phyloP scores from a whole-genome alignment of 1,139 yeast genomes.

The Sugiyamaella pinicola region DNA sequence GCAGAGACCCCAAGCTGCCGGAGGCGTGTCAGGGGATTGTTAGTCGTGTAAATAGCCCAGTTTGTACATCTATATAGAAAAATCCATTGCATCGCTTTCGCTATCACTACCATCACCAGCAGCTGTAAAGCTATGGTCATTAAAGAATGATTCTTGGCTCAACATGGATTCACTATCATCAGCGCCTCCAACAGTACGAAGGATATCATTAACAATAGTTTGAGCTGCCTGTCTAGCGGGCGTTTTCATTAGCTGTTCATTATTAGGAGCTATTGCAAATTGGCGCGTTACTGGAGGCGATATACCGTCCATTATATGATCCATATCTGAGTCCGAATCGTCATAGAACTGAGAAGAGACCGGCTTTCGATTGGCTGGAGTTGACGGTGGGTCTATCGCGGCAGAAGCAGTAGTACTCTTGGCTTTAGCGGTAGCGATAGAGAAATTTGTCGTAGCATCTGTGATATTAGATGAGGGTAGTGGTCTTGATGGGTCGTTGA shows the following conservation, averaged over 20 bases:
- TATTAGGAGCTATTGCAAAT: conserved; percentile 27
- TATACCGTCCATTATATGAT: conserved; percentile 34
- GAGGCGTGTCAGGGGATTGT: no score
- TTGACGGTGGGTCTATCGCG: conserved; percentile 10
- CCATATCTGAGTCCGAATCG: conserved; percentile 31
- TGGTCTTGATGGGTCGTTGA: background rate
- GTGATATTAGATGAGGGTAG: background rate
- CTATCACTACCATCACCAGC: conserved; percentile 12
- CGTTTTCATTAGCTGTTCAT: conserved; percentile 29
- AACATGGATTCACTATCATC: conserved; percentile 26
- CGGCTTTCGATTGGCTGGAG: conserved; percentile 15
- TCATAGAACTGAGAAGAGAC: conserved; percentile 25
- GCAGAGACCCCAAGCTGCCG: background rate
- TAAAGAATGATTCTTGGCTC: conserved; percentile 21
- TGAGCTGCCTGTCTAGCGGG: conserved; percentile 38
- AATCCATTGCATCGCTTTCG: conserved; percentile 18
- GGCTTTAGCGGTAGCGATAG: background rate
- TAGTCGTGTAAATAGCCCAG: no score
- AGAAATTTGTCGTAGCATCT: no score
- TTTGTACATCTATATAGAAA: conserved; percentile 2
- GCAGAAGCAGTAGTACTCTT: background rate
- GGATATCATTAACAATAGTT: conserved; percentile 33
- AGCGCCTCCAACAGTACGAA: conserved; percentile 29
- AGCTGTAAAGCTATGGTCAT: conserved; percentile 18
- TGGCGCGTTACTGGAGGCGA: conserved; percentile 38